Evolutionary conservation across 2,329 filamentous ascomycete genomes (phyloP), one percentile per base, ranked within the genome.

Genomic region (Aspergillus sp.): DNA sequence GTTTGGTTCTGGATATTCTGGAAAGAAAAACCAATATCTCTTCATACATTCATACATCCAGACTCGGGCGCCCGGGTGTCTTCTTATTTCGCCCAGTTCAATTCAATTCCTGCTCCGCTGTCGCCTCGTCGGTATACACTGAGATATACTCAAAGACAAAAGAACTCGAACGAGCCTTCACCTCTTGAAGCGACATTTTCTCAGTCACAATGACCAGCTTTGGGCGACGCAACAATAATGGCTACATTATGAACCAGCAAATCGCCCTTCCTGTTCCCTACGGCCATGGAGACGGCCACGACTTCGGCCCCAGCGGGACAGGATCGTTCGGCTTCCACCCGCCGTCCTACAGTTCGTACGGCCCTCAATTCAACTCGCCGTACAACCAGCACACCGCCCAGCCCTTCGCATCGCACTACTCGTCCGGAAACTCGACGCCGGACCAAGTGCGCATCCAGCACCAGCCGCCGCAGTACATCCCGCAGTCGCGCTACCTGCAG

Each of bases 271-370:
- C 55, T 19, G 43, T 50, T 20, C 43, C 49, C 8, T 58, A 58
- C 40, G 51, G 43, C 29, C 54, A 53, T 32, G 37, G 43, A 28
- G 47, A 58, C 20, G 36, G 35, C 22, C 45, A 55, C 38, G 56
- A 60, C 4, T 56, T 55, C 31, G 40, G 39, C 11, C 33, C 51
- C 24, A 48, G 49, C 24, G 52, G 54, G 24, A 37, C 54, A 29
- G 41, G 40, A 16, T 39, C 52, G 8, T 60, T 59, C 33, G 48
- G 48, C 35, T 53, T 58, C 17, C 38, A 50, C 15, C 56, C 53
- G 28, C 57, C 46, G 36, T 49, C 49, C 33, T 60, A 56, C 47
- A 57, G 37, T 37, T 45, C 58, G 11, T 67, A 64, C 37, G 45
- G 55, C 22, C 34, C 52, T 27, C 54, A 58, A 15, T 58, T 59